These are phyloP conservation scores for Neurospora sp. DNA, from an alignment of 495 filamentous ascomycete species.

Conservation along the genomic window DNA sequence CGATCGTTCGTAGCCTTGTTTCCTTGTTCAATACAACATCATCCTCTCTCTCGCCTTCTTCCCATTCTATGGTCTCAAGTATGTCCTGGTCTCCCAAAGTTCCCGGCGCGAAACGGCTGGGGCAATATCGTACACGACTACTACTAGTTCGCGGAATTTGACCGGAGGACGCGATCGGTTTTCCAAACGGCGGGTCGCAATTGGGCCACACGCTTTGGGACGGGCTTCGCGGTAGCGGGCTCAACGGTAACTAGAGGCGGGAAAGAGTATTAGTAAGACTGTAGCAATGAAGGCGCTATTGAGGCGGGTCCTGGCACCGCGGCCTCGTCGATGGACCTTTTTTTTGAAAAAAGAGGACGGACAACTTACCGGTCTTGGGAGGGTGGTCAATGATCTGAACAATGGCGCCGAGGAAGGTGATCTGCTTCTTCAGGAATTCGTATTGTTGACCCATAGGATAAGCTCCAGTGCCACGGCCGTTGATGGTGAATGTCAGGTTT, in stretches of 20 bases:
- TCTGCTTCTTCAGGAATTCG: background rate
- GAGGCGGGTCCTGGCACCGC: background rate
- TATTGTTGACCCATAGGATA: background rate
- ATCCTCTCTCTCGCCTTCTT: no score
- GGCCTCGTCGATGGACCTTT: background rate
- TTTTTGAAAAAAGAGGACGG: background rate
- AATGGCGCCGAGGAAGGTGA: background rate
- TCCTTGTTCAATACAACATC: no score
- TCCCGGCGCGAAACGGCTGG: background rate
- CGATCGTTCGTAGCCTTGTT: no score
- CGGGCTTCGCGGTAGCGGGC: background rate
- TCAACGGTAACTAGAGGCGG: background rate
- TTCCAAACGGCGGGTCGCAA: background rate
- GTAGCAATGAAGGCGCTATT: background rate
- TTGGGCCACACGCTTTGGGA: background rate
- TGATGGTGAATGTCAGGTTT: background rate
- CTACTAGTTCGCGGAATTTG: background rate
- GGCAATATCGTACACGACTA: background rate
- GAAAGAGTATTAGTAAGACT: background rate
- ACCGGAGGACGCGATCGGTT: background rate
- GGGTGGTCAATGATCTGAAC: background rate
- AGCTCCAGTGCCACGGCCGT: background rate
- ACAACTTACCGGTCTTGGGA: background rate
- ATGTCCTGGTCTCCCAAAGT: background rate
- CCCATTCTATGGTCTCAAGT: background rate